phyloP scores from a whole-genome alignment of 352 stramenopile genomes.

The Phytophthora megakarya region DNA sequence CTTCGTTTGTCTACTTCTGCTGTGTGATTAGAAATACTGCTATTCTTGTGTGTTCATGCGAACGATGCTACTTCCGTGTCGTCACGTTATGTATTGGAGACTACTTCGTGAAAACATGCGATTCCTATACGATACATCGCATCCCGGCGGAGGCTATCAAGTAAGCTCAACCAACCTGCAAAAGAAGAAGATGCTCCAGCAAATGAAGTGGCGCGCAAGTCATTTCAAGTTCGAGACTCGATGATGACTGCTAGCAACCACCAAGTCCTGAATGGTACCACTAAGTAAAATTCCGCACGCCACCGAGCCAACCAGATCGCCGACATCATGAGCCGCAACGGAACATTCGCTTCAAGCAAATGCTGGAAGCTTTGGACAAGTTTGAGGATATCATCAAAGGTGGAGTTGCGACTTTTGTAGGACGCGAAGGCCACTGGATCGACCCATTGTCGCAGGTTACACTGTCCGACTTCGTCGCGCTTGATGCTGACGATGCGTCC shows the following conservation, averaged over 20 bases:
- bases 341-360: neutral
- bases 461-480: no score
- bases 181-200: neutral
- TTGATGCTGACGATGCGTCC: no score
- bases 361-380: slow-evolving; percentile 9
- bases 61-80: slow-evolving; percentile 9
- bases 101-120: neutral
- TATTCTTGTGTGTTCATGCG: no score
- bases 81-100: slow-evolving; percentile 19
- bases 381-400: slow-evolving; percentile 15
- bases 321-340: slow-evolving; percentile 15
- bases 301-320: slow-evolving; percentile 2
- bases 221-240: slow-evolving; percentile 4
- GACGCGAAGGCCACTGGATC: slow-evolving; percentile 1
- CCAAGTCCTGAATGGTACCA: slow-evolving; percentile 5
- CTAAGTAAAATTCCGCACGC: slow-evolving; percentile 2
- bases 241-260: neutral
- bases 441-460: neutral
- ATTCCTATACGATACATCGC: slow-evolving; percentile 4
- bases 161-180: slow-evolving; percentile 8
- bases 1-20: no score
- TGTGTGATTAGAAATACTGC: no score
- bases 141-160: neutral
- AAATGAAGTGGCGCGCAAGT: neutral
- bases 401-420: slow-evolving; percentile 8